Base-by-base conservation (phyloP, 2,329 filamentous ascomycete genomes). In the Fusarium siculi region DNA sequence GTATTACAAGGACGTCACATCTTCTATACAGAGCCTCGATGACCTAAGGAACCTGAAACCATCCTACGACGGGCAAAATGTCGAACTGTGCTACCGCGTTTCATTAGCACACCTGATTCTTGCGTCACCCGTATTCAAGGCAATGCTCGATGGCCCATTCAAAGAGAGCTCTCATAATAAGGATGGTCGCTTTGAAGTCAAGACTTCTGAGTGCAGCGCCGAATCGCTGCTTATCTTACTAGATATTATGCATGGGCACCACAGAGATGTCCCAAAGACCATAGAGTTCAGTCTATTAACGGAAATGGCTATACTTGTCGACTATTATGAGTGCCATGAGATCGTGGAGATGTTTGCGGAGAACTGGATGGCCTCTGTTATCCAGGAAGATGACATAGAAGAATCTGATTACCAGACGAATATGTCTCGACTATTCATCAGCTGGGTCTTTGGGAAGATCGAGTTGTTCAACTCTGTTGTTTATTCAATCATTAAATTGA, bases 241-340 rank as follows among this genome's bases (percentile, higher is more conserved):
- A 2, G 42, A 73, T 2, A 70, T 78, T 5, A 72, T 81, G 0
- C 79, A 80, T n/a, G 72, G 78, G 0, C 73, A 72, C 16, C 63
- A 69, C 6, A 50, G 67, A 43, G 28, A 21, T 3, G 66, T 80
- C 1, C 72, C 75, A 0, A 54, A 50, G 1, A n/a, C 9, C 0
- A 16, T 80, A 2, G 37, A 36, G 0, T 32, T 78, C 2, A 37
- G 69, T 7, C 66, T 70, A 28, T 44, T 79, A 1, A 68, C 70
- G 0, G 77, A 78, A 11, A 44, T 79, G 9, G 75, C 76, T 2
- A 64, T 76, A 6, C 39, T 80, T 4, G 74, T 79, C 0, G 73
- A 80, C 30, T 78, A 78, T 14, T 79, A 76, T 15, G 23, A 78
- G 5, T 79, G 73, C 34, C 68, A 75, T 11, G 77, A 80, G 16